A percentile compares a stretch with the other conserved stretches of the same genome.
Conservation (phyloP, 2,329 filamentous ascomycete genomes). For the Mariannaea sp. region DNA sequence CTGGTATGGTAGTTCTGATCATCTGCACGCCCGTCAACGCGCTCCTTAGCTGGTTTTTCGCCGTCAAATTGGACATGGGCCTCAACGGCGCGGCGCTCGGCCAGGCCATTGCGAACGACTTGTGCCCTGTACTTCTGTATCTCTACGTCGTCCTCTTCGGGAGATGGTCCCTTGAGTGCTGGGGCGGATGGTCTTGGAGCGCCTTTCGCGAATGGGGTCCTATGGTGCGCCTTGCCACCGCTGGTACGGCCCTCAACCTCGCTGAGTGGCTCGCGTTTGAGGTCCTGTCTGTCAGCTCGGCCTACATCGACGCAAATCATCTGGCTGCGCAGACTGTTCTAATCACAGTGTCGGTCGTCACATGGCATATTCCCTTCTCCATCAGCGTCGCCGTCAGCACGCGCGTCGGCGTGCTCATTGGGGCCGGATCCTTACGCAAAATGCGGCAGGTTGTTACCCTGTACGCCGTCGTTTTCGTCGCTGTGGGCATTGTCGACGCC, state of each 20-base stretch:
- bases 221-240: constrained; percentile 45
- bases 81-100: constrained; percentile 57
- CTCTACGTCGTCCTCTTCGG: constrained; percentile 50
- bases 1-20: constrained; percentile 52
- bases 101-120: constrained; percentile 53
- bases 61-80: constrained; percentile 48
- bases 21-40: constrained; percentile 56
- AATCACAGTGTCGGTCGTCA: constrained; percentile 46
- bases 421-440: not conserved
- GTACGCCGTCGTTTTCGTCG: constrained; percentile 1
- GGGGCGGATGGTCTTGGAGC: constrained; percentile 48
- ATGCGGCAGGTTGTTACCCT: constrained; percentile 6
- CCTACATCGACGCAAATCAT: constrained; percentile 49
- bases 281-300: constrained; percentile 51
- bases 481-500: not conserved
- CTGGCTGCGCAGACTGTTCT: constrained; percentile 49
- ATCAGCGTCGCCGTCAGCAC: constrained; percentile 47
- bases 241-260: constrained; percentile 47
- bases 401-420: constrained; percentile 7
- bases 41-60: constrained; percentile 55
- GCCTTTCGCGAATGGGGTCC: constrained; percentile 48
- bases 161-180: constrained; percentile 35
- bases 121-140: constrained; percentile 53
- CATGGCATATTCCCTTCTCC: constrained; percentile 51
- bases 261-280: constrained; percentile 51